Conservation (phyloP, 1,284 basidiomycete genomes). For the Pholiota adiposa region DNA sequence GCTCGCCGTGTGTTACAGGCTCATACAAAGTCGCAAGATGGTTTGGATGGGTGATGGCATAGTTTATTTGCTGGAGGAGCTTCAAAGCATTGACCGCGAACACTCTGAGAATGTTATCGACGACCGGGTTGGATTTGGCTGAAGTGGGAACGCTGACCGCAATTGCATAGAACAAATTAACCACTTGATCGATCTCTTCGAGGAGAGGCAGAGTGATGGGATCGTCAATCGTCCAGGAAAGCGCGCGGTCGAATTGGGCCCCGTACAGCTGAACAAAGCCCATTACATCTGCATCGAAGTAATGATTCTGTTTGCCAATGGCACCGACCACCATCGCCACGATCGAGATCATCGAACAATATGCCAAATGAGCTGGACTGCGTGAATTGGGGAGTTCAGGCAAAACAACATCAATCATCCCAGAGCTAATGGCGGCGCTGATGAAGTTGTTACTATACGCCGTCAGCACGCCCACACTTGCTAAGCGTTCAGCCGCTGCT, state of each 20-base stretch:
- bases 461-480: slow-evolving; percentile 80
- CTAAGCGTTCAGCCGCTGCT: slow-evolving; percentile 82
- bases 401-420: slow-evolving; percentile 69
- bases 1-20: slow-evolving; percentile 79
- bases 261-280: slow-evolving; percentile 87
- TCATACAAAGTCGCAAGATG: slow-evolving; percentile 83
- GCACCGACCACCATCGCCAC: slow-evolving; percentile 75
- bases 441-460: slow-evolving; percentile 87
- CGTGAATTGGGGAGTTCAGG: slow-evolving; percentile 74
- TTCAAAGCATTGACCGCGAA: slow-evolving; percentile 71
- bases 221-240: slow-evolving; percentile 83
- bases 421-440: slow-evolving; percentile 74
- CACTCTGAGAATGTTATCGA: slow-evolving; percentile 65
- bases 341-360: slow-evolving; percentile 86
- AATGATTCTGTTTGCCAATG: slow-evolving; percentile 75
- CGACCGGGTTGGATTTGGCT: slow-evolving; percentile 48
- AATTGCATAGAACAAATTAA: slow-evolving; percentile 76
- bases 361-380: slow-evolving; percentile 79
- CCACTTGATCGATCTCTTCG: slow-evolving; percentile 81
- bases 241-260: slow-evolving; percentile 75
- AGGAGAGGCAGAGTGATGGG: slow-evolving; percentile 72
- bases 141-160: slow-evolving; percentile 55
- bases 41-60: slow-evolving; percentile 89
- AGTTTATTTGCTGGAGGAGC: slow-evolving; percentile 88
- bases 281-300: slow-evolving; percentile 85